Percentiles rank a stretch among this genome's conserved stretches.
Conservation (phyloP, 176 grass and related monocot genomes). For the Aechmea fasciata region DNA sequence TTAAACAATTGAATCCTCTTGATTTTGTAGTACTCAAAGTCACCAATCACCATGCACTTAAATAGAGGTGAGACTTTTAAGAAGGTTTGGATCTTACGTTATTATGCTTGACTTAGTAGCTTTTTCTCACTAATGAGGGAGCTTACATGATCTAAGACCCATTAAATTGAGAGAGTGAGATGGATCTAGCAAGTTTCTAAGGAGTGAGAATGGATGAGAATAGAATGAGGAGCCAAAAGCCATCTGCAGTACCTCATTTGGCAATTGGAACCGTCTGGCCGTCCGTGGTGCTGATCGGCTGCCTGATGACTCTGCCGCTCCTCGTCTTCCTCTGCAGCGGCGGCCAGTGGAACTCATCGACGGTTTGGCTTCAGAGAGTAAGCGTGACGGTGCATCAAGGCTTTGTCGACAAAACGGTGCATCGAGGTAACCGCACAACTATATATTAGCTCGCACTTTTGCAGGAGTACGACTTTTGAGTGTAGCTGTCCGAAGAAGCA, state of each 20-base stretch:
- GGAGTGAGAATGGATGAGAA: background rate
- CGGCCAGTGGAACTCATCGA: background rate
- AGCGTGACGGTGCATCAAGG: conserved; percentile 7
- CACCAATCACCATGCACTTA: too few relatives aligned
- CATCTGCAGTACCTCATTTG: background rate
- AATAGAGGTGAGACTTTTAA: too few relatives aligned
- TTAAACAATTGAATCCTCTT: background rate
- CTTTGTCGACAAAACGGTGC: background rate
- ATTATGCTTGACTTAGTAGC: too few relatives aligned
- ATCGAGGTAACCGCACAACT: background rate
- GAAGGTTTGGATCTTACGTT: too few relatives aligned
- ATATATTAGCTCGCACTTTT: too few relatives aligned
- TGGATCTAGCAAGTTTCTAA: background rate
- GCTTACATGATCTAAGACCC: too few relatives aligned
- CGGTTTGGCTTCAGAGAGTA: conserved; percentile 13
- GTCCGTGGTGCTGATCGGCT: background rate
- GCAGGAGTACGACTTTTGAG: too few relatives aligned
- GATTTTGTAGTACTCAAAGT: too few relatives aligned
- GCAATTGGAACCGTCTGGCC: background rate
- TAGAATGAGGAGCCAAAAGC: background rate
- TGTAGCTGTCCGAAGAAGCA: too few relatives aligned
- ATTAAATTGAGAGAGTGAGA: background rate
- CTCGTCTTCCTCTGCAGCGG: conserved; percentile 12
- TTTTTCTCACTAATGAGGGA: too few relatives aligned
- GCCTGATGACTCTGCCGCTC: background rate